phyloP scores from a whole-genome alignment of 306 rosid species.

The Prunus davidiana region DNA sequence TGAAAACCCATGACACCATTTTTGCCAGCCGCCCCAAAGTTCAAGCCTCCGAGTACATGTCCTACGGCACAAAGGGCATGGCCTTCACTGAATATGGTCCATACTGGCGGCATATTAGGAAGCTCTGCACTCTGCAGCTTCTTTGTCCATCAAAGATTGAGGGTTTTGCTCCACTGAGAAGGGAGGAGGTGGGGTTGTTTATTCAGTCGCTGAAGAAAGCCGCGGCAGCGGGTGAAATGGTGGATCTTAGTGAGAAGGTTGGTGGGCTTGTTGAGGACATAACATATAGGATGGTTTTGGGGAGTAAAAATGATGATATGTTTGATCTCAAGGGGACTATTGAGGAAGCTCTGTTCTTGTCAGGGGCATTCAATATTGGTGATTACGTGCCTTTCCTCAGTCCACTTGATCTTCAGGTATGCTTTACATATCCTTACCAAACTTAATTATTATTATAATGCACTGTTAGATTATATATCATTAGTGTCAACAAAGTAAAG shows the following conservation, averaged over 20 bases:
- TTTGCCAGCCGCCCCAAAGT: constrained; percentile 4
- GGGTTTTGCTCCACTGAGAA: neutral
- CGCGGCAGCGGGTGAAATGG: constrained; percentile 13
- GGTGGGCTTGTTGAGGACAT: constrained; percentile 6
- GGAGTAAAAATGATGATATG: neutral
- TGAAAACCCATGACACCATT: constrained; percentile 3
- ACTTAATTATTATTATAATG: neutral
- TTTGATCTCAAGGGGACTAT: constrained; percentile 30
- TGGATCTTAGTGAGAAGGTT: constrained; percentile 21
- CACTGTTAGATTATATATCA: too few species aligned
- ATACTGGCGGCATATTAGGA: constrained; percentile 38
- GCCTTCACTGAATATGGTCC: constrained; percentile 15
- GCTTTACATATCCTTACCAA: neutral
- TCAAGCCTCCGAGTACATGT: constrained; percentile 16
- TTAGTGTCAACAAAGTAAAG: too few species aligned
- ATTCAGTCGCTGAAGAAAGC: constrained; percentile 2
- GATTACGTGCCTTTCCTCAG: constrained; percentile 36
- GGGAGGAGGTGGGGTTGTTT: constrained; percentile 1
- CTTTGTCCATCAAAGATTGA: constrained; percentile 1
- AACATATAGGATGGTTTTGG: neutral
- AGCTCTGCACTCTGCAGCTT: constrained; percentile 24
- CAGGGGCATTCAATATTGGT: constrained; percentile 32
- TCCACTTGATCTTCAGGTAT: constrained; percentile 38
- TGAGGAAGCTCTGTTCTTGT: neutral
- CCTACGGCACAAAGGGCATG: constrained; percentile 29